Evolutionary conservation across 495 filamentous ascomycete species (phyloP).

Genomic region (Neurospora sp.): DNA sequence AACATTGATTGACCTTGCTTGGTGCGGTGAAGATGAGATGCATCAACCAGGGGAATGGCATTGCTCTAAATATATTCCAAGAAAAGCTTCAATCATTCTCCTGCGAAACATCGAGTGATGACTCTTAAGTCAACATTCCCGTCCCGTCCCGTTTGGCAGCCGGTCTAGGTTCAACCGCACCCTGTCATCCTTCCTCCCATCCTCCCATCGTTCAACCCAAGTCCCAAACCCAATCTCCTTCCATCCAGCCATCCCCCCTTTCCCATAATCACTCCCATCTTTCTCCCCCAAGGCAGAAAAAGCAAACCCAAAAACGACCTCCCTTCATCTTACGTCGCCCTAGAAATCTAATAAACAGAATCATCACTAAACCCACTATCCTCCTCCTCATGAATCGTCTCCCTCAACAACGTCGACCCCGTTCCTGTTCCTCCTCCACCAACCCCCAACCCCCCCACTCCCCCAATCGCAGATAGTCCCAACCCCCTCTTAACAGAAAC

Average conservation of each 20-base stretch:
- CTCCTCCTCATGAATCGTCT: slow-evolving; percentile 59
- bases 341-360: neutral
- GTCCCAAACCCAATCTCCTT: no score
- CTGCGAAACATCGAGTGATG: neutral
- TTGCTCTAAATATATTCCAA: neutral
- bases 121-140: neutral
- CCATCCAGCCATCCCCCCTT: neutral
- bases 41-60: neutral
- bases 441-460: neutral
- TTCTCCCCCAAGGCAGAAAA: neutral
- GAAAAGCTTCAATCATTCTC: neutral
- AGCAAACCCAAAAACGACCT: no score
- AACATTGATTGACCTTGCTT: neutral
- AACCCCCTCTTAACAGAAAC: neutral
- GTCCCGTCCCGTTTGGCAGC: no score
- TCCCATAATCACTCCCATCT: neutral
- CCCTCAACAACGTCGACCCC: slow-evolving; percentile 35
- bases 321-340: neutral
- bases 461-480: no score
- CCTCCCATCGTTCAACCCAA: no score
- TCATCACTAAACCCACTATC: slow-evolving; percentile 4
- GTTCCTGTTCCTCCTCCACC: slow-evolving; percentile 8
- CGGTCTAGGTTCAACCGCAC: no score
- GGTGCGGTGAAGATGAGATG: neutral
- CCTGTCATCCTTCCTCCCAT: no score